phyloP scores from a whole-genome alignment of 129 eudicot species.

The Chrysanthemum seticuspe region DNA sequence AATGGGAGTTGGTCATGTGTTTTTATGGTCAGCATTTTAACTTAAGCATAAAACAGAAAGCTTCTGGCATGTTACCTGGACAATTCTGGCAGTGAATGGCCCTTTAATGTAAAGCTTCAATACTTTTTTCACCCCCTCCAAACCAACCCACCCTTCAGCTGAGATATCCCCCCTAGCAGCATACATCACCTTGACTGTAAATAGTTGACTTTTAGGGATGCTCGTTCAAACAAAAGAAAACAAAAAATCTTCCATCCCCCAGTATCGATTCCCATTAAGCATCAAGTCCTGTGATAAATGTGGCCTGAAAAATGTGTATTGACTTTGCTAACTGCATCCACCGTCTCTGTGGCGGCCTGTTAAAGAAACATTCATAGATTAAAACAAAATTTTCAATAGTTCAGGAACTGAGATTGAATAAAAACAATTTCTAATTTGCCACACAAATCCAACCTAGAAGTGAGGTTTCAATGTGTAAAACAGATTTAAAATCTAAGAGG shows the following conservation, averaged over 20 bases:
- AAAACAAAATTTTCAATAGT: constrained; percentile 1
- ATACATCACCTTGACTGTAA: background rate
- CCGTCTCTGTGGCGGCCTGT: constrained; percentile 22
- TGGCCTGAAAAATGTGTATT: background rate
- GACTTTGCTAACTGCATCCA: background rate
- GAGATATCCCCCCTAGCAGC: too few species aligned
- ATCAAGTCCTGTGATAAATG: constrained; percentile 4
- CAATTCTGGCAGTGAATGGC: constrained; percentile 4
- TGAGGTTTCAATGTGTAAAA: background rate
- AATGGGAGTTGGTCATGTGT: too few species aligned
- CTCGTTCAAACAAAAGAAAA: too few species aligned
- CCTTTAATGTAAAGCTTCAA: background rate
- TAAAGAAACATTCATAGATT: constrained; percentile 3
- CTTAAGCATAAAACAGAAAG: background rate
- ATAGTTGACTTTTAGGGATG: background rate
- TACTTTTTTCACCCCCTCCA: background rate
- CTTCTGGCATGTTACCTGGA: constrained; percentile 3
- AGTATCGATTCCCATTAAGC: background rate
- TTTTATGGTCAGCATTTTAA: too few species aligned
- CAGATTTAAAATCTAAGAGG: background rate
- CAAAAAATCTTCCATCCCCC: background rate
- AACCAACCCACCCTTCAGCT: background rate
- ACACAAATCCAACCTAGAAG: background rate
- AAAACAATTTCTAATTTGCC: too few species aligned
- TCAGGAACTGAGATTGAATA: background rate